Conservation (phyloP, 371 early-diverging fungal genomes). For the Mortierella sp. region DNA sequence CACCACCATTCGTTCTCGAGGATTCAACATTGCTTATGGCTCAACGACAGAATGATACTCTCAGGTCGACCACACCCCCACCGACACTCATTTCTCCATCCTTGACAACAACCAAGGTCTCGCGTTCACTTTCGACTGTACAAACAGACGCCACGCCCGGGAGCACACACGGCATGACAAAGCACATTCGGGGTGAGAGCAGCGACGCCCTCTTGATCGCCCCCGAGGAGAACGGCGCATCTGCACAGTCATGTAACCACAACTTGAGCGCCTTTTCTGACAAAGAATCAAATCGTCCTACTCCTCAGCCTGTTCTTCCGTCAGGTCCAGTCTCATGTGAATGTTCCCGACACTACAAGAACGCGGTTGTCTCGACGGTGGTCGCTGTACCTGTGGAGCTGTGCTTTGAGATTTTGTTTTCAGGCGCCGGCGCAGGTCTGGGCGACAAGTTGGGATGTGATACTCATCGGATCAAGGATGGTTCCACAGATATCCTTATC, state of each 20-base stretch:
- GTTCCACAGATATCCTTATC: conserved; percentile 40
- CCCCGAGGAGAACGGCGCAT: neutral
- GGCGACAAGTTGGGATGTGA: conserved; percentile 32
- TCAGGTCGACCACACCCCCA: conserved; percentile 33
- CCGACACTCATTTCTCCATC: conserved; percentile 40
- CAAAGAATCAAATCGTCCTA: neutral
- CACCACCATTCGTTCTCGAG: neutral
- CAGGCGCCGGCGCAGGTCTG: conserved; percentile 31
- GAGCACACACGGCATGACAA: conserved; percentile 8
- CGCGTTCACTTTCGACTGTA: conserved; percentile 40
- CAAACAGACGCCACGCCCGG: conserved; percentile 24
- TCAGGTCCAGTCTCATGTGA: conserved; percentile 25
- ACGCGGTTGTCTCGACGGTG: conserved; percentile 22
- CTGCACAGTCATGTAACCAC: neutral
- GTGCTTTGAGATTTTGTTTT: conserved; percentile 47
- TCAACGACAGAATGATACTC: neutral
- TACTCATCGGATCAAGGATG: conserved; percentile 40
- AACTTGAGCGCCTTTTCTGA: neutral
- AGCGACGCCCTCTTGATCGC: neutral
- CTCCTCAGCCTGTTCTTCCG: conserved; percentile 3
- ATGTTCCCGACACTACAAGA: conserved; percentile 43
- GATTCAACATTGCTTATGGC: neutral
- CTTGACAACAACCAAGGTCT: conserved; percentile 46
- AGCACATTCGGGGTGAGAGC: conserved; percentile 27
- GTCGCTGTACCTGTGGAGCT: conserved; percentile 36